Evolutionary conservation across 2,329 filamentous ascomycete genomes (phyloP), one percentile per base, ranked within the genome.

Genomic region (Pestalotiopsis sp.): DNA sequence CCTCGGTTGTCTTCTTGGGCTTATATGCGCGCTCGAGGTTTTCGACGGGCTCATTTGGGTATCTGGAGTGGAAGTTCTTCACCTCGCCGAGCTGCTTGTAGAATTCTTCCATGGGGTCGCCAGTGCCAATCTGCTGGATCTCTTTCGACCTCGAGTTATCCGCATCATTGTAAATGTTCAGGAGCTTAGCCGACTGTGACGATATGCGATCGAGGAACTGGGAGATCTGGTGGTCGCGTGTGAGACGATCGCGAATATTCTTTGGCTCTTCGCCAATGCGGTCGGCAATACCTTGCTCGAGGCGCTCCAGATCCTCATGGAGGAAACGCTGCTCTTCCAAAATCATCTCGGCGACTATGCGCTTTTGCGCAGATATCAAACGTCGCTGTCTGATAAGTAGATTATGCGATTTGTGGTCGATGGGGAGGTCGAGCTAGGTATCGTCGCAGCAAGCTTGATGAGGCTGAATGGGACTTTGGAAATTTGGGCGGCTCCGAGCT

Each of bases 21-120:
- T 94, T 94, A 84, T 99, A 99, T 45, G 95, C 93, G 73, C 92
- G 90, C 82, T 99, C 97, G 14, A 97, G 90, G 75, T 98, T 98
- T 80, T 99, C 96, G 62, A 97, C 93, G 38, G 93, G 94, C 78
- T 98, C 94, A 81, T 97, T 97, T 1, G 95, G 95, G 76, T 99
- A 98, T 74, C 92, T 90, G 69, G 91, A 89, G 80, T 99, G 95
- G 78, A 97, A 97, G 62, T 93, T 90, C 76, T 94, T 96, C 76
- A 97, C 92, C 31, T 91, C 89, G 68, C 88, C 85, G 17, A 97
- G 83, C 76, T 97, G 93, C 73, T 91, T 93, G 84, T 97, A 95
- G 81, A 99, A 99, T 71, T 95, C 91, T 58, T 94, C 93, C 78
- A 98, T 94, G 0, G 93, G 90, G 74, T 98, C 95, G 72, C 93